A percentile compares a stretch with the other conserved stretches of the same genome.
phyloP scores from a whole-genome alignment of 352 stramenopile genomes.

The Globisporangium paddicum region DNA sequence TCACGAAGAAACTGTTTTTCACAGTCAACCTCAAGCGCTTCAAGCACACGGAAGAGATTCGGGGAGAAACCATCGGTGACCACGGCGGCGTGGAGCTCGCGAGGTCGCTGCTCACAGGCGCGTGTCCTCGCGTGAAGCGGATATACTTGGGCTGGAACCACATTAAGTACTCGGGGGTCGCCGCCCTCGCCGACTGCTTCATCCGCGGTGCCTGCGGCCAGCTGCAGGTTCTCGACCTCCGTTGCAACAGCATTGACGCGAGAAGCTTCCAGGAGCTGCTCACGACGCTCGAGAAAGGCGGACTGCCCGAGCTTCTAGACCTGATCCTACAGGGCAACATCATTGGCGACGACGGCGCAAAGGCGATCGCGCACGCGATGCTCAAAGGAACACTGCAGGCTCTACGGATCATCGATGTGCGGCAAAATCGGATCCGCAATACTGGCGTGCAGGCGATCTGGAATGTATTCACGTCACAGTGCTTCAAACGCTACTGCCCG shows the following conservation, averaged over 20 bases:
- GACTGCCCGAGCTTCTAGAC: constrained; percentile 43
- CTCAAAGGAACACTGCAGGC: constrained; percentile 39
- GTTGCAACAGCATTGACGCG: constrained; percentile 57
- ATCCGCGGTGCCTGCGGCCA: constrained; percentile 45
- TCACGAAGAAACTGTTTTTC: constrained; percentile 53
- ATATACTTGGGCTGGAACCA: constrained; percentile 67
- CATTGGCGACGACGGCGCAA: constrained; percentile 53
- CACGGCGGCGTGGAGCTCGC: constrained; percentile 49
- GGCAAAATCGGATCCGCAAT: constrained; percentile 64
- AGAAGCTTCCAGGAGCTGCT: constrained; percentile 34
- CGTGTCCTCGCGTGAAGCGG: constrained; percentile 49
- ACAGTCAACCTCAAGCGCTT: constrained; percentile 73
- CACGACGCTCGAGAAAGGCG: constrained; percentile 37
- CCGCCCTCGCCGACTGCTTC: constrained; percentile 49
- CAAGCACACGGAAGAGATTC: constrained; percentile 58
- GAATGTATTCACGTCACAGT: constrained; percentile 61
- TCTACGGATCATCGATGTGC: constrained; percentile 45
- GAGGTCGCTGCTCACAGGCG: constrained; percentile 54
- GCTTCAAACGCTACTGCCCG: constrained; percentile 41
- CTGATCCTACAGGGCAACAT: constrained; percentile 54
- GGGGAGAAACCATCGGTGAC: constrained; percentile 56
- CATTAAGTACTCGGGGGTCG: constrained; percentile 50
- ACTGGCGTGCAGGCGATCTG: constrained; percentile 53
- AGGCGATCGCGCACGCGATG: constrained; percentile 49
- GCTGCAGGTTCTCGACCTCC: constrained; percentile 54